Evolutionary conservation across 257 asterid species (phyloP), one percentile per base, ranked within the genome.

Genomic region (Leonotis leonurus): DNA sequence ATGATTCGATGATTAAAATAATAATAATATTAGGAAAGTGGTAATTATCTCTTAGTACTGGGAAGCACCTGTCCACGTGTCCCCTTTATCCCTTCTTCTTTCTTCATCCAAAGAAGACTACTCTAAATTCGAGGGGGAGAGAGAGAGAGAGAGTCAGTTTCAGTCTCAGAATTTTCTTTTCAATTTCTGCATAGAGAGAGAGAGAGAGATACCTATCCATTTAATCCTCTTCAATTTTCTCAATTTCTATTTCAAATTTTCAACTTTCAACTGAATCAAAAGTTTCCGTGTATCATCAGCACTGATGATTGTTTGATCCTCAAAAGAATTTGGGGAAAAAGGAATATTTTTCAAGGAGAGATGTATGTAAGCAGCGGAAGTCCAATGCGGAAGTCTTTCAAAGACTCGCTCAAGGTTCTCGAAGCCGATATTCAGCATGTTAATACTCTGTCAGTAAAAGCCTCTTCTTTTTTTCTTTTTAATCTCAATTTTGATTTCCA

Each of bases 401-500:
- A 84, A 74, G 95, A 87, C 62, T 87, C 95, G 71, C 83, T 87
- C 56, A 87, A 87, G 72, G 83, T 77, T 60, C 90, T 87, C 20
- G 95, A 87, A 78, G 95, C 95, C 52, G 95, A 87, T 82, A 80
- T 87, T 82, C 95, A 87, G 73, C 90, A 87, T 72, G 95, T 93
- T 62, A 87, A 87, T 70, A 87, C 95, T 62, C 76, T 87, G 95
- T 87, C 17, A 64, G 83, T 76, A 20, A 55, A 53, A n/a, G n/a
- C n/a, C n/a, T 48, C 39, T 48, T 35, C 11, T 25, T 13, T 7
- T 16, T 27, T 7, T 12, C 10, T 21, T 39, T 26, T 29, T 40
- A 12, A 29, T 43, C 36, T 51, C 5, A 5, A 3, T 30, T 45
- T 45, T 7, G n/a, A n/a, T 49, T 40, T 30, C 6, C 9, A n/a